A percentile compares a stretch with the other conserved stretches of the same genome.
Conservation (phyloP, 2,329 filamentous ascomycete species). For the Thelonectria discophora region DNA sequence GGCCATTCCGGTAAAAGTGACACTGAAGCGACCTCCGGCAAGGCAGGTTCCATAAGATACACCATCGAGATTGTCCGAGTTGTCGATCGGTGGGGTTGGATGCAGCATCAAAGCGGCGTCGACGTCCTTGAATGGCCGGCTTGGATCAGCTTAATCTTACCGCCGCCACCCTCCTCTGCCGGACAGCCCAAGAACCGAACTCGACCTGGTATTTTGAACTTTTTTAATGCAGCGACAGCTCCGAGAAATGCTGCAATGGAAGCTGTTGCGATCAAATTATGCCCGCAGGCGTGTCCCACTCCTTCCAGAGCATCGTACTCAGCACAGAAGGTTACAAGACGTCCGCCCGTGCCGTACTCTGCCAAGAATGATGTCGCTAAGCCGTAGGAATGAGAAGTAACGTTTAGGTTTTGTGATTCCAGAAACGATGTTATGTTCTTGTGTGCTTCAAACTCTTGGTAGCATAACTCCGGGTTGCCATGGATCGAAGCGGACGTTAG, state of each 20-base stretch:
- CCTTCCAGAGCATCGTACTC: constrained; percentile 48
- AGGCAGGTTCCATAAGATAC: constrained; percentile 7
- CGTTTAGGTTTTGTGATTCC: not conserved
- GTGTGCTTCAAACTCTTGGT: constrained; percentile 10
- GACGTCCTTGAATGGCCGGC: constrained; percentile 25
- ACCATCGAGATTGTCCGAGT: not conserved
- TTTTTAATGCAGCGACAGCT: constrained; percentile 5
- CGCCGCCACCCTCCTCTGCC: constrained; percentile 54
- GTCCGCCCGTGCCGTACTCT: constrained; percentile 7
- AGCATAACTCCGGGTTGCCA: constrained; percentile 10
- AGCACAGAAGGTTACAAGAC: constrained; percentile 12
- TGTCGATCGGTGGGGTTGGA: constrained; percentile 24
- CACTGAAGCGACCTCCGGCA: constrained; percentile 10
- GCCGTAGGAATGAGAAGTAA: not conserved
- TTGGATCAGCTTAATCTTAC: constrained; percentile 50
- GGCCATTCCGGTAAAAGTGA: constrained; percentile 52
- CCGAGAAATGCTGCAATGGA: constrained; percentile 48
- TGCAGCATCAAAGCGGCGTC: constrained; percentile 43
- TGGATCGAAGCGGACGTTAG: constrained; percentile 4
- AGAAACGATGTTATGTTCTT: constrained; percentile 3
- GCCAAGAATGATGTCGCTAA: constrained; percentile 5
- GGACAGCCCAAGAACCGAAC: constrained; percentile 53
- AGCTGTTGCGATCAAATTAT: constrained; percentile 44
- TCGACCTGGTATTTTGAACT: not conserved
- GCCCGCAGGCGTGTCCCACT: constrained; percentile 50